Base-by-base conservation (phyloP, 108 stramenopile species). In the Nannochloropsis salina region DNA sequence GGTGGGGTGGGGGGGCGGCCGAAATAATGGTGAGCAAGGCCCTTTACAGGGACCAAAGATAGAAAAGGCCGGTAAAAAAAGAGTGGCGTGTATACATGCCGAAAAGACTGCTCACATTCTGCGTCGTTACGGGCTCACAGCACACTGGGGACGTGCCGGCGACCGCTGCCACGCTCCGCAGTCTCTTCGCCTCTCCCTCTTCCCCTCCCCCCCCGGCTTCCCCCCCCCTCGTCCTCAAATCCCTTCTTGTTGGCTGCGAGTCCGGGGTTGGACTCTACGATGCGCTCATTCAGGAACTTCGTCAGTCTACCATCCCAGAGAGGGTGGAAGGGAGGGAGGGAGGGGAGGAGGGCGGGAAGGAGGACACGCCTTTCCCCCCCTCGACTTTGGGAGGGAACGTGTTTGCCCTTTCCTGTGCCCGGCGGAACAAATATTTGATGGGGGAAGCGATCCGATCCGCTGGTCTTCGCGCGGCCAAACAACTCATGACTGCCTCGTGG, bases 371-470 rank as follows among this genome's bases (percentile, higher is more conserved):
- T 1, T 20, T 74, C 61, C 61, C 61, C n/a, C 20, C 61, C 61
- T 15, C 61, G 15, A n/a, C 61, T n/a, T 74, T 74, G 61, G n/a
- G n/a, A n/a, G 61, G 93, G 4, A 96, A 96, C 86, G 95, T 94
- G 45, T 93, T 94, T 2, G 44, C 85, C n/a, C 88, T 86, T 5
- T 94, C 94, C 84, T 91, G 92, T 41, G 94, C 95, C 61, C 92
- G 95, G 40, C 87, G 96, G 8, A 95, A 96, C 90, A 98, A 98
- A 91, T 95, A 95, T 85, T 83, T 95, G 21, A 96, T 96, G 89
- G 94, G 94, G 85, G 97, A 98, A 84, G 92, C 94, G 74, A 91
- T 97, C 47, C 90, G 92, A 42, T 84, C 86, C 42, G 92, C 88
- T 10, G 94, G 94, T 74, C 43, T 44, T 12, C 44, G 83, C 15